Conservation (phyloP, 805 yeast species). For the Kuraishia piskuri region DNA sequence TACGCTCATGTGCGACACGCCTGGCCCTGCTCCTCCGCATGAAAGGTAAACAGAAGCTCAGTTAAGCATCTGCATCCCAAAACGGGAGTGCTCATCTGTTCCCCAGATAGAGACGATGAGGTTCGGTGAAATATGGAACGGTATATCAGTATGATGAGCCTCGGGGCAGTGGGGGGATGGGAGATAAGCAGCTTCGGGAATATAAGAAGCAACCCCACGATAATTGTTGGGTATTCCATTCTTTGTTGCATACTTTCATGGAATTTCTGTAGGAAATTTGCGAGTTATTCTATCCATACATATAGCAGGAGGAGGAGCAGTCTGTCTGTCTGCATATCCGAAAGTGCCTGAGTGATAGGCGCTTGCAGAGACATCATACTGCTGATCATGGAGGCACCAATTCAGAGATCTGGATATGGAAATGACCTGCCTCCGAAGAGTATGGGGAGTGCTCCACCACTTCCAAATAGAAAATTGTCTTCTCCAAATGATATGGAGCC, state of each 20-base stretch:
- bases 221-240: too few relatives aligned
- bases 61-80: neutral
- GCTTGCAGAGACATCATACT: neutral
- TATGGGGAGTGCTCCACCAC: neutral
- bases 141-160: neutral
- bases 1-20: too few relatives aligned
- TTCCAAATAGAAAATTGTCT: neutral
- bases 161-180: too few relatives aligned
- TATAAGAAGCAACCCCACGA: too few relatives aligned
- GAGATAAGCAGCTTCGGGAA: too few relatives aligned
- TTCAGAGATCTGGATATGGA: neutral
- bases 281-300: too few relatives aligned
- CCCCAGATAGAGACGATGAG: neutral
- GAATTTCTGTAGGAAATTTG: too few relatives aligned
- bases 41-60: neutral
- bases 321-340: neutral
- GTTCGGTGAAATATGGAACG: neutral
- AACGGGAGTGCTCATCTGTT: neutral
- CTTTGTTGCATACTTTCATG: too few relatives aligned
- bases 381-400: neutral
- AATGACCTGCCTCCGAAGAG: too few relatives aligned
- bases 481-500: neutral
- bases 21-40: too few relatives aligned
- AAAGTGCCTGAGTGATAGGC: neutral
- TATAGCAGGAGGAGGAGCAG: too few relatives aligned